Evolutionary conservation across 345 rosid species (phyloP).

Genomic region (Hibiscus tridactylites): DNA sequence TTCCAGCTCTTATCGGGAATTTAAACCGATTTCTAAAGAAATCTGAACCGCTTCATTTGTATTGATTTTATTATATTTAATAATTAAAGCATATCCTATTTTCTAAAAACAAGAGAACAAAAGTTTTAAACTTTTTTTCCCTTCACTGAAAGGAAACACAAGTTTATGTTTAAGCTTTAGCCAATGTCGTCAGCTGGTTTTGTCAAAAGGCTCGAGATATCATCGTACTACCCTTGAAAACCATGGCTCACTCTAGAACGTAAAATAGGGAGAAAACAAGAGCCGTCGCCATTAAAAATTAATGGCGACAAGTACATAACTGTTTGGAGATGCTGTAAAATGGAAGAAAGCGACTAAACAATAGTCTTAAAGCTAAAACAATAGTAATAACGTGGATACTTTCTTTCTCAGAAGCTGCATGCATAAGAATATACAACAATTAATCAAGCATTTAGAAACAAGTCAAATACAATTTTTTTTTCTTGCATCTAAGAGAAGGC

Average conservation of each 20-base stretch:
- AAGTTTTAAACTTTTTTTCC: background rate
- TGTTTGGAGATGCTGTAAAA: background rate
- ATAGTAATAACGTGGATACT: background rate
- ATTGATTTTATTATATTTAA: background rate
- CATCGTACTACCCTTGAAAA: background rate
- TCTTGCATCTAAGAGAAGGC: background rate
- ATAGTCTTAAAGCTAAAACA: background rate
- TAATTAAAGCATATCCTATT: background rate
- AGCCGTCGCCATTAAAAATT: background rate
- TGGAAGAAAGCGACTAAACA: conserved; percentile 1
- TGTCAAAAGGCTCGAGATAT: background rate
- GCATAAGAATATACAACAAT: background rate
- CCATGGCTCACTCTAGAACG: background rate
- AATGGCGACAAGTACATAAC: background rate
- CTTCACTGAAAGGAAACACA: background rate
- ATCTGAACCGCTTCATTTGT: conserved; percentile 4
- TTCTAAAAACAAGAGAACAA: background rate
- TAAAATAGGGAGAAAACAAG: conserved; percentile 1
- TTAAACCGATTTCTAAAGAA: background rate
- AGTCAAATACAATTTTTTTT: background rate
- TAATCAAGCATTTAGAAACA: background rate
- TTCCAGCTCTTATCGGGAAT: background rate
- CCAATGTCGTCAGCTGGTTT: background rate
- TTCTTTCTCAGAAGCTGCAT: background rate
- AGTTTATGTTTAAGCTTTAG: background rate